Conservation (phyloP, 148 eudicot species). For the Chenopodium berlandieri region DNA sequence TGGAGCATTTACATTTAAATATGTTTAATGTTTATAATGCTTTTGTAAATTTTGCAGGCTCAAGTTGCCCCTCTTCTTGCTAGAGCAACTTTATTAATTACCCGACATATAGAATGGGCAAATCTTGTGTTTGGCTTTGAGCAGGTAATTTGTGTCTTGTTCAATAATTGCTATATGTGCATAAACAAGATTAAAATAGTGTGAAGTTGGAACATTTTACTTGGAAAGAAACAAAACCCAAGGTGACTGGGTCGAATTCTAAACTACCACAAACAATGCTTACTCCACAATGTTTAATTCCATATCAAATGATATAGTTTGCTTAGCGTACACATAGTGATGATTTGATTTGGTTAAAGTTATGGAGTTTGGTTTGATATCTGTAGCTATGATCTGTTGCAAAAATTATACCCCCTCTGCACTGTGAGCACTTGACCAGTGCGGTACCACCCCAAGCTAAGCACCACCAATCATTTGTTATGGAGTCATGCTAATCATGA, state of each 20-base stretch:
- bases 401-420: not conserved
- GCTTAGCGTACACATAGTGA: not conserved
- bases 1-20: not conserved
- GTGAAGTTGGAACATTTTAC: not conserved
- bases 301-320: not conserved
- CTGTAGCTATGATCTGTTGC: not conserved
- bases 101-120: conserved; percentile 98
- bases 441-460: not conserved
- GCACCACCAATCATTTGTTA: not conserved
- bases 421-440: not conserved
- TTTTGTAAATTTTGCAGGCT: conserved; percentile 37
- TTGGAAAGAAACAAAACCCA: not conserved
- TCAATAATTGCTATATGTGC: not conserved
- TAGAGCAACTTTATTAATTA: conserved; percentile 86
- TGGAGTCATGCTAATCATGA: not conserved
- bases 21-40: not conserved
- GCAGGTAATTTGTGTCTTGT: conserved; percentile 58
- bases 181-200: not conserved
- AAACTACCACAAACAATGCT: not conserved
- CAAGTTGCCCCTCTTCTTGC: conserved; percentile 88
- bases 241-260: not conserved
- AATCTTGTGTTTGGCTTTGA: conserved; percentile 92
- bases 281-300: not conserved
- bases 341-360: not conserved
- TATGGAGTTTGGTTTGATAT: not conserved